These are phyloP conservation scores for Colletotrichum nymphaeae DNA, from an alignment of 2,329 filamentous ascomycete genomes.

Conservation along the genomic window DNA sequence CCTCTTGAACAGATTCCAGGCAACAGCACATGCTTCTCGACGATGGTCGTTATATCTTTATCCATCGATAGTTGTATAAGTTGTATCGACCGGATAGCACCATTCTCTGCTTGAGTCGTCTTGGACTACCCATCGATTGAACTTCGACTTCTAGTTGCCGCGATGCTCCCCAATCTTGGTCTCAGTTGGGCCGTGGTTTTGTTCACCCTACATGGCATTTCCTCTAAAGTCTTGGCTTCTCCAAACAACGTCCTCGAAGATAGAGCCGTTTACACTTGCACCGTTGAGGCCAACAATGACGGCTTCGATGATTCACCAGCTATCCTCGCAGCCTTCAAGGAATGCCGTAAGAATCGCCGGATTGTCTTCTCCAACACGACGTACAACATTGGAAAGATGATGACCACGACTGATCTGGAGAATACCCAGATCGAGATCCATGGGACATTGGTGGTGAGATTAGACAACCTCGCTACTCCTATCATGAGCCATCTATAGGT, in stretches of 20 bases:
- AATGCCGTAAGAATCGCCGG: too few relatives aligned
- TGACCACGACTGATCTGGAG: constrained; percentile 2
- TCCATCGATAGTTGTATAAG: not conserved
- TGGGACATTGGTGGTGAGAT: not conserved
- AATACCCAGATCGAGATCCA: not conserved
- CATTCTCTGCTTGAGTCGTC: not conserved
- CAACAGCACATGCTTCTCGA: not conserved
- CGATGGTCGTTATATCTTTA: not conserved
- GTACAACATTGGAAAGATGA: not conserved
- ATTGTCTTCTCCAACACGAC: not conserved
- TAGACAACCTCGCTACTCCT: not conserved
- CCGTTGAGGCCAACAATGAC: too few relatives aligned
- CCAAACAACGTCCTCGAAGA: too few relatives aligned
- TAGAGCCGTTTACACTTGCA: too few relatives aligned
- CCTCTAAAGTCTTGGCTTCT: too few relatives aligned
- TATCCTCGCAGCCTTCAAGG: too few relatives aligned
- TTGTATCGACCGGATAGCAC: not conserved
- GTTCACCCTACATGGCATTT: too few relatives aligned
- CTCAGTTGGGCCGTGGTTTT: too few relatives aligned
- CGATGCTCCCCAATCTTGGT: too few relatives aligned
- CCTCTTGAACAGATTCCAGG: not conserved
- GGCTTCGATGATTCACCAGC: too few relatives aligned
- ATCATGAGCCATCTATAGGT: too few relatives aligned
- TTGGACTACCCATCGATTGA: not conserved
- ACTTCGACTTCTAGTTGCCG: too few relatives aligned